Conservation (phyloP, 1,284 basidiomycete genomes). For the Thecaphora thlaspeos region DNA sequence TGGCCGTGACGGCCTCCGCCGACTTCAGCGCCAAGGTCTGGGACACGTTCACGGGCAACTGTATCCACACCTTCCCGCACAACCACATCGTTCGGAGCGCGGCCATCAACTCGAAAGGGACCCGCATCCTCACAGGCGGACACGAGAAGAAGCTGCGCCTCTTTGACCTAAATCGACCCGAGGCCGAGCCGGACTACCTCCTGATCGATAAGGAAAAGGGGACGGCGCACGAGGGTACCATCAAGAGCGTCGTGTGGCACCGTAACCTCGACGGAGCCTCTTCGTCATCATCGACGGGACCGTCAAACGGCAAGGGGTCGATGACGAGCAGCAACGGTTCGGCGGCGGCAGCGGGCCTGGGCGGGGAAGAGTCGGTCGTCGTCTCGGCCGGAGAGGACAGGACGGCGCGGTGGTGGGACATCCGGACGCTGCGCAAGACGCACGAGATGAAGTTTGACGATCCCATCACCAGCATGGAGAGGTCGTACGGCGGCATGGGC, state of each 20-base stretch:
- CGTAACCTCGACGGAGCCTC: conserved; percentile 58
- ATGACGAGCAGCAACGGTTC: too few relatives aligned
- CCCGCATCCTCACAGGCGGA: conserved; percentile 82
- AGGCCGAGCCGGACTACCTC: conserved; percentile 81
- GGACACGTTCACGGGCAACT: conserved; percentile 87
- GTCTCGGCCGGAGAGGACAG: conserved; percentile 91
- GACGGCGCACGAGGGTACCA: conserved; percentile 73
- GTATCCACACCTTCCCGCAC: conserved; percentile 89
- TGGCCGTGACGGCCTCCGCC: conserved; percentile 88
- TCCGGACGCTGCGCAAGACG: conserved; percentile 72
- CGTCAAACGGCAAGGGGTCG: too few relatives aligned
- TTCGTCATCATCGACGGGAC: too few relatives aligned
- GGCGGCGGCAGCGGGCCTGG: too few relatives aligned
- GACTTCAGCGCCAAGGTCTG: conserved; percentile 99
- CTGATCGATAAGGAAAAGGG: conserved; percentile 61
- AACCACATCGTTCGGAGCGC: conserved; percentile 97
- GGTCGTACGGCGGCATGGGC: conserved; percentile 70
- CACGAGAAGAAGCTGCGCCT: conserved; percentile 96
- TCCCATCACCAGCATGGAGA: conserved; percentile 88
- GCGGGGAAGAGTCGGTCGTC: conserved; percentile 70
- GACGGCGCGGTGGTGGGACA: conserved; percentile 90
- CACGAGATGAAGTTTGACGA: conserved; percentile 73
- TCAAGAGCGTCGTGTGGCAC: conserved; percentile 92
- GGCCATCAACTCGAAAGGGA: conserved; percentile 71
- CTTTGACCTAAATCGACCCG: conserved; percentile 72